Base-by-base conservation (phyloP, 2,329 filamentous ascomycete species). In the Xylogone sp. region DNA sequence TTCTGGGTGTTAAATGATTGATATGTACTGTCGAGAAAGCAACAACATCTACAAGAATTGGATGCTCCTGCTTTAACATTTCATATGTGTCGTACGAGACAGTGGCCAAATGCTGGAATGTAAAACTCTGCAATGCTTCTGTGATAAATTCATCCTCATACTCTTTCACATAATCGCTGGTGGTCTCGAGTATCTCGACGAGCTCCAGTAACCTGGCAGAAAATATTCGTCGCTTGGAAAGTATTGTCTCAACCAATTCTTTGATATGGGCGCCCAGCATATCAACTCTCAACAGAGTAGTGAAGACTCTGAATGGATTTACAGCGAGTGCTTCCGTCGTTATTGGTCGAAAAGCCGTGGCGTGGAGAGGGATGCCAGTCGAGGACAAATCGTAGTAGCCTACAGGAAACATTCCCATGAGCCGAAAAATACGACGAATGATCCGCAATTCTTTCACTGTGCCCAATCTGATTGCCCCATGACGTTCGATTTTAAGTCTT, bases 1-100 rank as follows among this genome's bases (percentile, higher is more conserved):
- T 76, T 2, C 75, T 67, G 0, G 77, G 77, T 0, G 77, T 79
- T 2, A 81, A 68, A 49, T 80, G 77, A 53, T 80, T 81, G 57
- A 80, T 77, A 55, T 81, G 77, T 1, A 74, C 65, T 22, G 65
- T 73, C 3, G 56, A 59, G 27, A 72, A 71, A 21, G 61, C 69
- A 31, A 64, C 73, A 42, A 79, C 71, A 50, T 79, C 76, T 1
- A 75, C 75, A 2, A 79, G 61, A 2, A 79, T 65, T 0, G 76
- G 73, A 48, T 77, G 73, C 51, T 75, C 74, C 0, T 56, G 56
- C 8, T 68, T 68, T 1, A 81, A 65, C 2, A 57, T 47, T 27
- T 65, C 56, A 54, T 79, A 80, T 21, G 75, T 69, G 0, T 67
- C 65, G 10, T 69, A 45, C 0, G 71, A 68, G 1, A 71, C 70